phyloP scores from a whole-genome alignment of 1,284 basidiomycete genomes.

The Ceratobasidium sp. region DNA sequence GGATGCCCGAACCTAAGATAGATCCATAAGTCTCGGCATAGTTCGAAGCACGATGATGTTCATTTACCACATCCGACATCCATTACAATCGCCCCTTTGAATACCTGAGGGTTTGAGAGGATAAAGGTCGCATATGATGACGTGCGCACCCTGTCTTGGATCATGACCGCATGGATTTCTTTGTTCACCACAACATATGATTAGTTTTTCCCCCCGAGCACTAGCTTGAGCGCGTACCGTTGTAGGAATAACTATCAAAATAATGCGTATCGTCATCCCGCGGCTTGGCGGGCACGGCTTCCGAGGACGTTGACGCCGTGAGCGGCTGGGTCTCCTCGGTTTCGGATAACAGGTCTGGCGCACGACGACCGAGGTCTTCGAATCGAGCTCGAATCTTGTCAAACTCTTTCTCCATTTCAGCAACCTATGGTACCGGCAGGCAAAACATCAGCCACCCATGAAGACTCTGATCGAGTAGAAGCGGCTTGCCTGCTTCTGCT shows the following conservation, averaged over 20 bases:
- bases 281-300: conserved; percentile 52
- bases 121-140: conserved; percentile 96
- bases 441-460: conserved; percentile 51
- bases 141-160: conserved; percentile 91
- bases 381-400: conserved; percentile 57
- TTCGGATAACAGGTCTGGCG: conserved; percentile 50
- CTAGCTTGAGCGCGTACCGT: conserved; percentile 69
- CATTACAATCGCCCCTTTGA: conserved; percentile 88
- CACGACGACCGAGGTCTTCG: conserved; percentile 57
- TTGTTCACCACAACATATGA: not conserved
- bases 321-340: not conserved
- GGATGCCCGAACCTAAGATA: conserved; percentile 78
- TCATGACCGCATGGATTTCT: conserved; percentile 86
- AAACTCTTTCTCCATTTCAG: conserved; percentile 51
- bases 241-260: conserved; percentile 93
- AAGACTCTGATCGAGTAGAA: conserved; percentile 70
- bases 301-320: conserved; percentile 4
- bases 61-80: conserved; percentile 88
- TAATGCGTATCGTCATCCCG: conserved; percentile 94
- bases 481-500: conserved; percentile 64
- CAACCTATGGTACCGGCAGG: conserved; percentile 59
- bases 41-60: too few species aligned
- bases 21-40: too few species aligned
- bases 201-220: not conserved
- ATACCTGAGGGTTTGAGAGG: conserved; percentile 82